phyloP scores from a whole-genome alignment of 192 early-diverging fungal genomes.

The Pilobolus umbonatus region DNA sequence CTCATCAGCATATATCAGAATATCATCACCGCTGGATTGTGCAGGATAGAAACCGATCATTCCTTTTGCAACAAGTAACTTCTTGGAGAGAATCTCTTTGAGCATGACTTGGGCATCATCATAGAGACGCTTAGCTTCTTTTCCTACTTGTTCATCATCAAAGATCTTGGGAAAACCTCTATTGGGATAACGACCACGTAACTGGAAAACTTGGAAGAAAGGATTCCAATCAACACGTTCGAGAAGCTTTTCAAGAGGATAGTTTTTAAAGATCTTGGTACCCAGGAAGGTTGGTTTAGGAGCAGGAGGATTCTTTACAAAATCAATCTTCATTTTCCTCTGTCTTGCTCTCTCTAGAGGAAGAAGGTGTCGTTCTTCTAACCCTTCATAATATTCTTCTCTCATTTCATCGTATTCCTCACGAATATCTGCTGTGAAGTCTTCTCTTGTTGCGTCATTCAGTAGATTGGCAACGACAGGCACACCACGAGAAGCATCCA shows the following conservation, averaged over 20 bases:
- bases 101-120: constrained; percentile 84
- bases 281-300: constrained; percentile 82
- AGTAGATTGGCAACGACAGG: constrained; percentile 85
- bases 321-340: constrained; percentile 64
- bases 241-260: constrained; percentile 70
- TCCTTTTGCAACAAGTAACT: constrained; percentile 66
- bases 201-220: constrained; percentile 97
- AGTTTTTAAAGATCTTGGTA: constrained; percentile 69
- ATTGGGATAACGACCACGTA: constrained; percentile 94
- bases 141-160: constrained; percentile 88
- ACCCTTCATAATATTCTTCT: constrained; percentile 88
- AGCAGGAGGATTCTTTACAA: constrained; percentile 57
- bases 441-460: constrained; percentile 71
- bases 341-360: constrained; percentile 65
- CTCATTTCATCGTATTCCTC: constrained; percentile 95
- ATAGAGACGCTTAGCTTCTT: constrained; percentile 85
- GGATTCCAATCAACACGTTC: constrained; percentile 97
- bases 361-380: constrained; percentile 81
- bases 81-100: constrained; percentile 70
- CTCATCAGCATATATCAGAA: constrained; percentile 81
- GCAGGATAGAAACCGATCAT: constrained; percentile 88
- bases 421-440: constrained; percentile 81
- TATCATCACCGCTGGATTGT: constrained; percentile 85
- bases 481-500: constrained; percentile 90
- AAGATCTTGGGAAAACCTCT: constrained; percentile 97